Evolutionary conservation across 768 basidiomycete species (phyloP), one percentile per base, ranked within the genome.

Genomic region (Termitomyces sp.): DNA sequence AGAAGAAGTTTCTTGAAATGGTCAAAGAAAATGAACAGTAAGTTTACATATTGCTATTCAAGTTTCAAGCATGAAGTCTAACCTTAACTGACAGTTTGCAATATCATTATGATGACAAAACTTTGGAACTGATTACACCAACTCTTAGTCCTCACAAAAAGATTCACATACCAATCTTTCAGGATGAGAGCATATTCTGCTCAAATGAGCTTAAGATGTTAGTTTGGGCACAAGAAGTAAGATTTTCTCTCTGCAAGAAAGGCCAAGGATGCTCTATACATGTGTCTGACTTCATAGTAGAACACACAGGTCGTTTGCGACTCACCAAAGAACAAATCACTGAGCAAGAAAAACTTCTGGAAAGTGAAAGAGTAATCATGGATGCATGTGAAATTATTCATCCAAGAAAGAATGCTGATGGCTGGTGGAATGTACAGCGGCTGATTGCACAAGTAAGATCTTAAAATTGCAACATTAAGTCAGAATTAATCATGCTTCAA

Each of bases 401-500:
- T n/a, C n/a, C n/a, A n/a, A n/a, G n/a, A n/a, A n/a, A n/a, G n/a
- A n/a, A n/a, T n/a, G n/a, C n/a, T n/a, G n/a, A n/a, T n/a, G n/a
- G n/a, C n/a, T 62, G 37, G 58, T 65, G 64, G 64, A 59, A 63
- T 48, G 54, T 53, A 31, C 25, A 63, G 23, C 44, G 61, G 50
- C 41, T 68, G 5, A 66, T 62, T 27, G 41, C 53, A n/a, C 61
- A 64, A 59, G 47, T 62, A 17, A 40, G 38, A 5, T 45, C 9
- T 5, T 45, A 29, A 5, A 5, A 37, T 0, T 14, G 5, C 6
- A n/a, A n/a, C n/a, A n/a, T n/a, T n/a, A n/a, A n/a, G n/a, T n/a
- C n/a, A n/a, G n/a, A n/a, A n/a, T n/a, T 5, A 14, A 45, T 27
- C 14, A 45, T 14, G 11, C 25, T 45, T 11, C 23, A 45, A 45